Conservation (phyloP, 345 rosid genomes). For the Hibiscus syriacus region DNA sequence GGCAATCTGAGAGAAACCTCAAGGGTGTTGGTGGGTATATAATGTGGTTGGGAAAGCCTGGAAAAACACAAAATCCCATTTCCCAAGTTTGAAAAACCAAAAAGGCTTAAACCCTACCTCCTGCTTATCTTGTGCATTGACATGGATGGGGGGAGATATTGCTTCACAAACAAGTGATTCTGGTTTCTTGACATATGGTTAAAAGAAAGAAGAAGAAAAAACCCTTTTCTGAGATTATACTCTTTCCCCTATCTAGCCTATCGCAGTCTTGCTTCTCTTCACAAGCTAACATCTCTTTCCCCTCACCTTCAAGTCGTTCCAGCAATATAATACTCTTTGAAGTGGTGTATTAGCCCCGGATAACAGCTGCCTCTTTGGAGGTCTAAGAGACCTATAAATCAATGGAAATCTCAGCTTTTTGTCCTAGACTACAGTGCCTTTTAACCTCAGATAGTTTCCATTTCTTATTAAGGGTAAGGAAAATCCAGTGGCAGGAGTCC, state of each 20-base stretch:
- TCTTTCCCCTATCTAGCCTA: too few relatives aligned
- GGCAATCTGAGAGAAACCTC: slow-evolving; percentile 11
- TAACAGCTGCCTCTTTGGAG: slow-evolving; percentile 14
- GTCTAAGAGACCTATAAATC: slow-evolving; percentile 7
- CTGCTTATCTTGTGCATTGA: slow-evolving; percentile 12
- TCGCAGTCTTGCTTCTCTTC: slow-evolving; percentile 8
- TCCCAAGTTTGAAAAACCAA: slow-evolving; percentile 20
- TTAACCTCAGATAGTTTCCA: too few relatives aligned
- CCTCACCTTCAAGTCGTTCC: slow-evolving; percentile 9
- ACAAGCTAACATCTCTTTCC: slow-evolving; percentile 13
- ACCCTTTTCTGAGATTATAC: background rate
- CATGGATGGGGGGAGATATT: slow-evolving; percentile 5
- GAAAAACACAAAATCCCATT: too few relatives aligned
- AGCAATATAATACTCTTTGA: slow-evolving; percentile 2
- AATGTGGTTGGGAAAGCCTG: background rate
- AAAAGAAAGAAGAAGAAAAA: background rate
- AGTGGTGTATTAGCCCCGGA: slow-evolving; percentile 5
- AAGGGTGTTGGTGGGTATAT: background rate
- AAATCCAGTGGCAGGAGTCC: too few relatives aligned
- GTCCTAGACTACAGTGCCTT: slow-evolving; percentile 29
- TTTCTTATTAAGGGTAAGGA: too few relatives aligned
- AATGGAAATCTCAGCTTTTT: slow-evolving; percentile 15
- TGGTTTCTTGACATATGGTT: slow-evolving; percentile 1
- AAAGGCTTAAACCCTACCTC: background rate
- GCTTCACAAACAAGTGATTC: too few relatives aligned